Evolutionary conservation across 179 eudicot genomes (phyloP).

Genomic region (Monotropa hypopitys): DNA sequence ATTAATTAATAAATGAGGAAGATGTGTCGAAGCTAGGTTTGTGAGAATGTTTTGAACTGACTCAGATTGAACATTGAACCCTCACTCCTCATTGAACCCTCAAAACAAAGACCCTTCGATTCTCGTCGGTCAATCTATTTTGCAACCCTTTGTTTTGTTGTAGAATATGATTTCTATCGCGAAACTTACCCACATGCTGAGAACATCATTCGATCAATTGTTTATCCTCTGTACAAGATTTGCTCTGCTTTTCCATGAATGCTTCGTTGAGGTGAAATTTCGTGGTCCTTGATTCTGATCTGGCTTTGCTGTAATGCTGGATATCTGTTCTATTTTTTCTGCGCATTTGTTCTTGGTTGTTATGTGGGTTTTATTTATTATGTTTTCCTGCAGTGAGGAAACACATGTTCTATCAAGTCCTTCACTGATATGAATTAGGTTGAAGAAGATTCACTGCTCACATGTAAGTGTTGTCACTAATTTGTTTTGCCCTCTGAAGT

Average conservation of each 20-base stretch:
- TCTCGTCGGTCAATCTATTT: not conserved
- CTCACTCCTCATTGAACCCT: no score
- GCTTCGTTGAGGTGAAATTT: constrained; percentile 42
- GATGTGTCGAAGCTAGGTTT: no score
- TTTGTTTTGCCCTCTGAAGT: no score
- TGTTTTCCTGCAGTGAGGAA: not conserved
- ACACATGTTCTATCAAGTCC: no score
- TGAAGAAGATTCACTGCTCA: no score
- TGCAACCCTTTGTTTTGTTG: not conserved
- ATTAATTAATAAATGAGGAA: no score
- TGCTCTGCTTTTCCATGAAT: constrained; percentile 44
- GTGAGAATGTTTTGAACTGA: no score
- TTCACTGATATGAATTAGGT: no score
- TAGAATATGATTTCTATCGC: constrained; percentile 43
- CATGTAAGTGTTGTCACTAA: no score
- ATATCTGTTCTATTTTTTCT: not conserved
- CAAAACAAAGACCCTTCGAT: constrained; percentile 12
- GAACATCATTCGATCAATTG: constrained; percentile 25
- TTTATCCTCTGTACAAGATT: constrained; percentile 14
- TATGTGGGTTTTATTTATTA: not conserved
- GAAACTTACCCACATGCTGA: constrained; percentile 41
- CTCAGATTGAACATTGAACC: no score
- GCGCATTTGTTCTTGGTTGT: not conserved
- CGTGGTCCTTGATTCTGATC: not conserved
- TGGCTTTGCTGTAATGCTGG: not conserved